phyloP scores from a whole-genome alignment of 345 rosid genomes.

The Eucalyptus sp. region DNA sequence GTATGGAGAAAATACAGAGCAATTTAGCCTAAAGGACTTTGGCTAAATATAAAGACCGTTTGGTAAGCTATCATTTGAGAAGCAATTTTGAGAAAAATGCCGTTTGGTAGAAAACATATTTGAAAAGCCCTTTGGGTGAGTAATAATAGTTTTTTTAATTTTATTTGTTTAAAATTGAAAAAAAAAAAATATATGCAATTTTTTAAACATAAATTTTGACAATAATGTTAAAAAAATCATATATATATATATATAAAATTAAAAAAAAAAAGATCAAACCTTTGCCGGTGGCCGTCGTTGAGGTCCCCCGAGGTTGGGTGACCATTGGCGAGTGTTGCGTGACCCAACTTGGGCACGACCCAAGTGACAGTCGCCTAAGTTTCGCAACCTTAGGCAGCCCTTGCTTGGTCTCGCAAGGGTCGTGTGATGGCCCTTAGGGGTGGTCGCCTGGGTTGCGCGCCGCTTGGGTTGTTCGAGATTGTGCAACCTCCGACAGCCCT shows the following conservation, averaged over 20 bases:
- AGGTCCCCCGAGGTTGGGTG: fast-evolving
- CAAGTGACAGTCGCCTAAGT: fast-evolving
- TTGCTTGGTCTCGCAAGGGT: no score
- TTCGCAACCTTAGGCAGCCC: fast-evolving
- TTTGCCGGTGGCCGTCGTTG: fast-evolving
- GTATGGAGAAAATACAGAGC: no score
- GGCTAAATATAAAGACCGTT: fast-evolving
- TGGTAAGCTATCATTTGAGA: no score
- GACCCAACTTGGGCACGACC: fast-evolving
- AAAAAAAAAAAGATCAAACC: no score
- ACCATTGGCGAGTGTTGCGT: fast-evolving
- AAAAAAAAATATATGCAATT: no score
- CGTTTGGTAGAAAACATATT: fast-evolving
- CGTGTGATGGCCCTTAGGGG: fast-evolving
- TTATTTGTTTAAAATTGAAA: no score
- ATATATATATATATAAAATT: no score
- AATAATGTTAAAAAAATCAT: no score
- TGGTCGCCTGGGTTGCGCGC: fast-evolving
- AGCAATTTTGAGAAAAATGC: fast-evolving
- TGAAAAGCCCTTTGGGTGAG: fast-evolving
- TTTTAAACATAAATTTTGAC: no score
- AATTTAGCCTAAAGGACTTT: no score
- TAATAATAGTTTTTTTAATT: no score
- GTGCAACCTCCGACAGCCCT: fast-evolving
- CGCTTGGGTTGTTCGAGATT: fast-evolving